A percentile compares a stretch with the other conserved stretches of the same genome.
Conservation (phyloP, 148 eudicot species). For the Spergularia bocconei region DNA sequence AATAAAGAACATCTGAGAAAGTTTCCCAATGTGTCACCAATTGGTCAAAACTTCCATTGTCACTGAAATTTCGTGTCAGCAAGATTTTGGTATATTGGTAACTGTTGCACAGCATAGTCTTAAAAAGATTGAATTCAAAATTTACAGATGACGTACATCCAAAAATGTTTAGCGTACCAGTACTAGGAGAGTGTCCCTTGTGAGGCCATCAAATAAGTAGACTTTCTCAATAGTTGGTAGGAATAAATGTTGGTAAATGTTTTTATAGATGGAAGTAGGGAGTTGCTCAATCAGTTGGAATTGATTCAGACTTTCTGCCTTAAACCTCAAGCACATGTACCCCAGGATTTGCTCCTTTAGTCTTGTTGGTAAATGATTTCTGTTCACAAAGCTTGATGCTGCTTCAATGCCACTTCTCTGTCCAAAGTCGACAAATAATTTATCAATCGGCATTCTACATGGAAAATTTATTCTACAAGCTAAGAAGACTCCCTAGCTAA, state of each 20-base stretch:
- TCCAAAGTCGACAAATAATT: not conserved
- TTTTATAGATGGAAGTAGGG: slow-evolving; percentile 65
- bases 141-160: too few species aligned
- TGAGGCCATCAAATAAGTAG: slow-evolving; percentile 61
- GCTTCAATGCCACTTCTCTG: slow-evolving; percentile 78
- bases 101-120: too few species aligned
- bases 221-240: slow-evolving; percentile 59
- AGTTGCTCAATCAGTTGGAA: slow-evolving; percentile 70
- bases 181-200: slow-evolving; percentile 57
- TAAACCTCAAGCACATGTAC: slow-evolving; percentile 83
- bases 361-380: slow-evolving; percentile 70
- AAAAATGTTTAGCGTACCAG: slow-evolving; percentile 41
- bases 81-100: too few species aligned
- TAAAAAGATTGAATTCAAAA: too few species aligned
- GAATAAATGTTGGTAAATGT: slow-evolving; percentile 69
- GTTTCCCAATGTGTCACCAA: too few species aligned
- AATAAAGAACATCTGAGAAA: not conserved
- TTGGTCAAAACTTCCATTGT: too few species aligned
- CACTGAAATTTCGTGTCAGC: too few species aligned
- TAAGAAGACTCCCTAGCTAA: too few species aligned
- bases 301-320: slow-evolving; percentile 86
- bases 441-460: not conserved
- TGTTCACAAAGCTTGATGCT: slow-evolving; percentile 65
- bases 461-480: too few species aligned
- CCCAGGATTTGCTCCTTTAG: slow-evolving; percentile 74